phyloP scores from a whole-genome alignment of 169 alveolate genomes.

The Eimeria acervulina region DNA sequence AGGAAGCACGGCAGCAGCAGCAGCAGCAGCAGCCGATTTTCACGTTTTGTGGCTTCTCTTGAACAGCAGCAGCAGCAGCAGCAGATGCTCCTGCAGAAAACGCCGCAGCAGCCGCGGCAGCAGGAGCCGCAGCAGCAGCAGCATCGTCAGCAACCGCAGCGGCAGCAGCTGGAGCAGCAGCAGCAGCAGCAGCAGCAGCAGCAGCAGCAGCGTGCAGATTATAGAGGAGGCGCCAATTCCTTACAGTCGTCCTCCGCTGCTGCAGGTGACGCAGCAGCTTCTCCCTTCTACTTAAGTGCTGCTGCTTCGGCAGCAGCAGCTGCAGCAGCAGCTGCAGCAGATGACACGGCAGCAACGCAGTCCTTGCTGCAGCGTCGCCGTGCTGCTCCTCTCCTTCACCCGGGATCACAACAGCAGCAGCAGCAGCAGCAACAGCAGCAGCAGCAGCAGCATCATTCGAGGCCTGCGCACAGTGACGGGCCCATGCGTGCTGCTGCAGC shows the following conservation, averaged over 20 bases:
- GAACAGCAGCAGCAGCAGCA: neutral
- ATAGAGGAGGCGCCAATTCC: neutral
- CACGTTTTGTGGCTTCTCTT: neutral
- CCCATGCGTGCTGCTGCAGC: constrained; percentile 18
- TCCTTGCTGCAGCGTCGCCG: neutral
- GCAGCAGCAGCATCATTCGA: neutral
- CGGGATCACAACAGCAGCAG: neutral
- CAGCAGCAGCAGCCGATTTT: constrained; percentile 2
- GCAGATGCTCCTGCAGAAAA: too few species aligned
- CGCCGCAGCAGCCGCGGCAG: constrained; percentile 8
- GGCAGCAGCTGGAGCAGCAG: constrained; percentile 22
- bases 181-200: constrained; percentile 25
- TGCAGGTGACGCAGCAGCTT: neutral
- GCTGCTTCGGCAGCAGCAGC: neutral
- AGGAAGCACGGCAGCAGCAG: neutral
- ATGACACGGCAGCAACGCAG: neutral
- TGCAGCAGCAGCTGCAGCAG: constrained; percentile 9
- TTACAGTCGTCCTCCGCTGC: neutral
- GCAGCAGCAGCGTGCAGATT: neutral
- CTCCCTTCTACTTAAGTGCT: neutral
- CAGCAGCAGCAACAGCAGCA: constrained; percentile 7
- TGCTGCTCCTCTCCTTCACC: neutral
- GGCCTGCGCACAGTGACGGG: neutral
- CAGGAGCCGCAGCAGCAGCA: too few species aligned
- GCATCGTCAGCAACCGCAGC: neutral